phyloP scores from a whole-genome alignment of 2,329 filamentous ascomycete genomes.

The Neonectria faginata region DNA sequence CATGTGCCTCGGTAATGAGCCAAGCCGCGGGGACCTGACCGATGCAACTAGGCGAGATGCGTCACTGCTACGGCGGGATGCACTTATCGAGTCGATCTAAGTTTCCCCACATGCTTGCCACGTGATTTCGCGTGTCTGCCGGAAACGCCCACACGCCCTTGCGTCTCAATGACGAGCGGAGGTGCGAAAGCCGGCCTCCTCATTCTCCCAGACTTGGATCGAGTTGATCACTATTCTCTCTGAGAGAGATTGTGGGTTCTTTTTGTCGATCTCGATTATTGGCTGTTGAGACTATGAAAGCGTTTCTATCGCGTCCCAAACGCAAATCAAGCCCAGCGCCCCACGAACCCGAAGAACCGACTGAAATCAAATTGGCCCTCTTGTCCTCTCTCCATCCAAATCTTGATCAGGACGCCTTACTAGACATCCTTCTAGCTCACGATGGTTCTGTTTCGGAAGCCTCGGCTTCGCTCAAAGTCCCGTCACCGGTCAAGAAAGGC shows the following conservation, averaged over 20 bases:
- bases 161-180: slow-evolving; percentile 15
- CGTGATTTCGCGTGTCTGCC: slow-evolving; percentile 44
- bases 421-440: slow-evolving; percentile 83
- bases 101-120: slow-evolving; percentile 25
- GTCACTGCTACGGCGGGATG: slow-evolving; percentile 33
- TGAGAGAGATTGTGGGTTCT: background rate
- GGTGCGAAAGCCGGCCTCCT: slow-evolving; percentile 8
- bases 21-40: slow-evolving; percentile 40
- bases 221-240: background rate
- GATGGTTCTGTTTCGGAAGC: slow-evolving; percentile 80
- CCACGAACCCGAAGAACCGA: slow-evolving; percentile 75
- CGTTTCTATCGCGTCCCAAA: slow-evolving; percentile 67
- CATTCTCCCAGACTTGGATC: slow-evolving; percentile 1
- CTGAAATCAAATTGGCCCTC: slow-evolving; percentile 89
- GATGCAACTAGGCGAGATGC: slow-evolving; percentile 37
- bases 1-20: slow-evolving; percentile 53
- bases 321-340: slow-evolving; percentile 56
- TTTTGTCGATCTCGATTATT: background rate
- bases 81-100: slow-evolving; percentile 30
- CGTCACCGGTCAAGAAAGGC: slow-evolving; percentile 49
- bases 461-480: slow-evolving; percentile 63
- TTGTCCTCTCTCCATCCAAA: slow-evolving; percentile 80
- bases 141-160: slow-evolving; percentile 30
- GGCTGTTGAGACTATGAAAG: slow-evolving; percentile 61
- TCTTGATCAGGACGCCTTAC: slow-evolving; percentile 72